Evolutionary conservation across 805 yeast species (phyloP).

Genomic region (Kazachstania africana): DNA sequence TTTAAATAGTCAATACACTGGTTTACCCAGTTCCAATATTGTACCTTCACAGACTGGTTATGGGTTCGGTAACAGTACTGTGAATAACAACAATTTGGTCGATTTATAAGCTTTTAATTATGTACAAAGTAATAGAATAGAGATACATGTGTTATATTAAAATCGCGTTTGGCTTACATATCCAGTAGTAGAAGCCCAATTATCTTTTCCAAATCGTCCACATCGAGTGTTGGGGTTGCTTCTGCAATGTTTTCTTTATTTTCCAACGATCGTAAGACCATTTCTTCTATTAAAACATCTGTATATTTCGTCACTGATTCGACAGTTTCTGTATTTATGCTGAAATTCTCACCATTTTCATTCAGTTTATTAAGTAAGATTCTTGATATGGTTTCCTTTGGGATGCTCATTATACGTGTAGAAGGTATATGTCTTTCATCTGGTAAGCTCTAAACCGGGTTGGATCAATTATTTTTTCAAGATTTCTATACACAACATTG

Average conservation of each 20-base stretch:
- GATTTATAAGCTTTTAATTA: constrained; percentile 3
- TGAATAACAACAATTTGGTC: constrained; percentile 17
- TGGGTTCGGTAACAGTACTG: constrained; percentile 69
- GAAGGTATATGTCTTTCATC: not conserved
- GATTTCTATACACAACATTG: no score
- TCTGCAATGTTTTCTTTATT: constrained; percentile 8
- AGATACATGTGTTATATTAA: not conserved
- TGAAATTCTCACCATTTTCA: constrained; percentile 10
- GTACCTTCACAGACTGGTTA: constrained; percentile 84
- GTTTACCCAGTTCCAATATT: constrained; percentile 50
- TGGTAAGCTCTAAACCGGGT: no score
- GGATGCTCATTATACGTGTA: not conserved
- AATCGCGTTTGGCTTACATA: constrained; percentile 10
- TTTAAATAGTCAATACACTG: constrained; percentile 57
- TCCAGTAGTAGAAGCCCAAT: constrained; percentile 23
- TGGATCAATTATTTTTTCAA: no score
- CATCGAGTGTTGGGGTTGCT: constrained; percentile 2
- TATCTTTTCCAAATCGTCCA: constrained; percentile 20
- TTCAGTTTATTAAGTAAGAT: constrained; percentile 12
- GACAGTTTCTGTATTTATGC: constrained; percentile 15
- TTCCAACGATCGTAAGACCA: constrained; percentile 20
- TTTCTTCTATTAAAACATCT: constrained; percentile 21
- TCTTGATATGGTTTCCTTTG: constrained; percentile 7
- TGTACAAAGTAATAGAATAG: not conserved
- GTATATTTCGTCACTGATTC: constrained; percentile 15